phyloP scores from a whole-genome alignment of 1,284 basidiomycete genomes.

The Boletus mariae region DNA sequence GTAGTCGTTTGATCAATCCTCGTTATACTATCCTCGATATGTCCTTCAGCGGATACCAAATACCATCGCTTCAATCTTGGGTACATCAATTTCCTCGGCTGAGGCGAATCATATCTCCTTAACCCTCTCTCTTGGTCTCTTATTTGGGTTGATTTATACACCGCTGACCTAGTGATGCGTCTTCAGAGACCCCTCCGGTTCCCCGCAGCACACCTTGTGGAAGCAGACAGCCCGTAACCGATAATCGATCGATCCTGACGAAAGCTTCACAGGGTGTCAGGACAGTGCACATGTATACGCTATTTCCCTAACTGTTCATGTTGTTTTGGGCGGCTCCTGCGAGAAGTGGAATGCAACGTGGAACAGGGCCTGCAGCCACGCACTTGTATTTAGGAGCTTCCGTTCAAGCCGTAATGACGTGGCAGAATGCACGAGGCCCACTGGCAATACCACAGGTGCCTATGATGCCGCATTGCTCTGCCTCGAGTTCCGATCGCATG shows the following conservation, averaged over 20 bases:
- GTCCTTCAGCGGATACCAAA: too few species aligned
- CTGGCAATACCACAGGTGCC: too few species aligned
- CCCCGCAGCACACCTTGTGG: neutral
- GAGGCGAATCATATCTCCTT: too few species aligned
- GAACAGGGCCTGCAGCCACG: neutral
- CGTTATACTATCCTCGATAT: neutral
- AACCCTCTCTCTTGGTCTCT: too few species aligned
- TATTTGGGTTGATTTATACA: too few species aligned
- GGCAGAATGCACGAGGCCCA: too few species aligned
- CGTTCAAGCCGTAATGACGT: too few species aligned
- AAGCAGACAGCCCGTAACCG: neutral
- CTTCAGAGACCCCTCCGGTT: neutral
- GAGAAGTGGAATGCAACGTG: neutral
- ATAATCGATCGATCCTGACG: neutral
- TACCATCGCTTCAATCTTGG: too few species aligned
- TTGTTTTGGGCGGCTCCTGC: neutral
- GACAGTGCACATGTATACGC: neutral
- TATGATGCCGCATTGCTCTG: too few species aligned
- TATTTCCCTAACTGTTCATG: neutral
- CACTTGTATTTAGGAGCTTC: too few species aligned
- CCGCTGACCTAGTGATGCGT: neutral
- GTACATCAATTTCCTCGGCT: too few species aligned
- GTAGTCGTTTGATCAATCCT: neutral
- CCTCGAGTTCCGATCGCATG: neutral
- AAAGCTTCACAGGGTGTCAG: neutral